Percentiles rank a stretch among this genome's conserved stretches.
phyloP scores from a whole-genome alignment of 1,284 basidiomycete genomes.

The Anthracocystis setariae region DNA sequence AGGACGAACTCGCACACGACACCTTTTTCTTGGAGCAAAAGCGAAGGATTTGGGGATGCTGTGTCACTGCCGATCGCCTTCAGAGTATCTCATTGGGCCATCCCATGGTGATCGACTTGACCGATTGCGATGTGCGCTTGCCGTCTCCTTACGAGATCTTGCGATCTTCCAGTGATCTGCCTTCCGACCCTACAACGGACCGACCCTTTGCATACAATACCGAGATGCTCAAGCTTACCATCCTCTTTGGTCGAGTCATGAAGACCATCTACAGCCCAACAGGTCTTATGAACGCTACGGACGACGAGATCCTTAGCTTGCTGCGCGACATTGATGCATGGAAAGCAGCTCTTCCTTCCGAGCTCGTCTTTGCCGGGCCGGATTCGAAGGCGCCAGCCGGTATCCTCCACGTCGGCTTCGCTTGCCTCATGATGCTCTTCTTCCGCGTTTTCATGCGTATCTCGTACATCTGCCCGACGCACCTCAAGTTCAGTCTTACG shows the following conservation, averaged over 20 bases:
- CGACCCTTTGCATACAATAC: constrained; percentile 63
- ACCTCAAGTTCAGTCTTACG: constrained; percentile 61
- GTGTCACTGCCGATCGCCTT: constrained; percentile 60
- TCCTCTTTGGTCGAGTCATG: constrained; percentile 64
- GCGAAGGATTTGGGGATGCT: constrained; percentile 62
- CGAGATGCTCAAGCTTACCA: constrained; percentile 64
- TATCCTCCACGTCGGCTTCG: constrained; percentile 57
- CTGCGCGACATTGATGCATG: constrained; percentile 61
- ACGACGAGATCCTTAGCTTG: constrained; percentile 60
- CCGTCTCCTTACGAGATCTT: constrained; percentile 61
- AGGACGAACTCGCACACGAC: constrained; percentile 56
- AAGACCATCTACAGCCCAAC: constrained; percentile 66
- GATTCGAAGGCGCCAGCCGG: constrained; percentile 52
- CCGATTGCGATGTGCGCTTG: constrained; percentile 63
- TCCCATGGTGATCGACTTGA: constrained; percentile 61
- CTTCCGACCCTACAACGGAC: constrained; percentile 44
- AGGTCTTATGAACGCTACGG: constrained; percentile 63
- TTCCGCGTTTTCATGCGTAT: constrained; percentile 65
- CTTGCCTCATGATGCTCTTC: constrained; percentile 61
- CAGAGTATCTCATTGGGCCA: constrained; percentile 59
- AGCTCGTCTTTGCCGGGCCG: constrained; percentile 50
- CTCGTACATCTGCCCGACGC: constrained; percentile 62
- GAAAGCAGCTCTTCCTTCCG: constrained; percentile 52
- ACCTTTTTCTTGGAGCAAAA: constrained; percentile 62
- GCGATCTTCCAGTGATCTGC: constrained; percentile 49